Percentiles rank a stretch among this genome's conserved stretches.
phyloP scores from a whole-genome alignment of 73 alveolate species.

The Tetrahymena elliotti region DNA sequence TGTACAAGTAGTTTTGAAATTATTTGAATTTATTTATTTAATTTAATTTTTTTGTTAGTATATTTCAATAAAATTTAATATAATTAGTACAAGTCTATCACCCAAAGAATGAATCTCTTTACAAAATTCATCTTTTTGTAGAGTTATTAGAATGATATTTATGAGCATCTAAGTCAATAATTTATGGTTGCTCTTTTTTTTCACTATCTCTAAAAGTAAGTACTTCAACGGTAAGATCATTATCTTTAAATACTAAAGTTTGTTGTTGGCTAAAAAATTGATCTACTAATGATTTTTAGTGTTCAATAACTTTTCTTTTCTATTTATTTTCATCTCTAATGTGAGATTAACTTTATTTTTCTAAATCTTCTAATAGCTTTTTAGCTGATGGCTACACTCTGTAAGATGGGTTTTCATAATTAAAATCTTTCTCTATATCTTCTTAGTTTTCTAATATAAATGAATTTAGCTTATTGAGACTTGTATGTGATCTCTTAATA shows the following conservation, averaged over 20 bases:
- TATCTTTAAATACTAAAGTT: not conserved
- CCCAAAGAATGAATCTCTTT: too few relatives aligned
- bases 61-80: too few relatives aligned
- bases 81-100: too few relatives aligned
- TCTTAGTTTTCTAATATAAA: not conserved
- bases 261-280: not conserved
- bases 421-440: not conserved
- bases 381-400: not conserved
- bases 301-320: not conserved
- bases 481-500: not conserved
- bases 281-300: not conserved
- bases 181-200: not conserved
- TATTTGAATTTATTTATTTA: too few relatives aligned
- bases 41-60: too few relatives aligned
- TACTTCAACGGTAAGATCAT: not conserved
- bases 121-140: not conserved
- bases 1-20: too few relatives aligned
- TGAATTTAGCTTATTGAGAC: not conserved
- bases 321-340: not conserved
- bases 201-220: not conserved
- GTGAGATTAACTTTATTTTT: not conserved
- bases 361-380: not conserved
- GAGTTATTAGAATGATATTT: not conserved
- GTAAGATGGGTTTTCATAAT: not conserved
- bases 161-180: not conserved